phyloP scores from a whole-genome alignment of 2,329 filamentous ascomycete species.

The Colletotrichum zoysiae region DNA sequence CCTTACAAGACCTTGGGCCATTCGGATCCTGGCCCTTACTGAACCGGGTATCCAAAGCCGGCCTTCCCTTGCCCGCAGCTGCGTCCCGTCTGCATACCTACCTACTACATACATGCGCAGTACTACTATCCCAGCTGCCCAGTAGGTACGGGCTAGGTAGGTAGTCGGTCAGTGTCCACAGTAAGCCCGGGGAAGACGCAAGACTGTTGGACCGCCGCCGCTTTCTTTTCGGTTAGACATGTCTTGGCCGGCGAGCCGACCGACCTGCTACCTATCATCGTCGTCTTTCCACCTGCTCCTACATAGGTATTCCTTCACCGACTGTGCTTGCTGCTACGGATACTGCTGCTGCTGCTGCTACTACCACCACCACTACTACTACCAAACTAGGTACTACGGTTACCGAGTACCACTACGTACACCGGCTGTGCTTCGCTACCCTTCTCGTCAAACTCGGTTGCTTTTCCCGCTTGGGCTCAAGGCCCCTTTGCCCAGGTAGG shows the following conservation, averaged over 20 bases:
- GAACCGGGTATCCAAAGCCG: slow-evolving; percentile 32
- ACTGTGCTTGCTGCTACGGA: no score
- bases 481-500: neutral
- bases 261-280: neutral
- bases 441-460: slow-evolving; percentile 8
- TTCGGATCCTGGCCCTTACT: slow-evolving; percentile 24
- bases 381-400: no score
- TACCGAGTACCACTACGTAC: no score
- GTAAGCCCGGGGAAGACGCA: slow-evolving; percentile 9
- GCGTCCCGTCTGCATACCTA: neutral
- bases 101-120: neutral
- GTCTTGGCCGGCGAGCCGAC: slow-evolving; percentile 23
- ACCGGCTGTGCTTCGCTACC: neutral
- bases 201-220: slow-evolving; percentile 1
- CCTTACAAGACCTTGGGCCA: slow-evolving; percentile 15
- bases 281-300: neutral
- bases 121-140: no score
- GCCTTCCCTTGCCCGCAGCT: neutral
- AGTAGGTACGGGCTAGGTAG: no score
- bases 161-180: neutral
- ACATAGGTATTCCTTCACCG: no score
- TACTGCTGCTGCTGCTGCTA: no score
- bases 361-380: no score
- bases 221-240: slow-evolving; percentile 30
- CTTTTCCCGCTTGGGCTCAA: neutral